Percentiles rank a stretch among this genome's conserved stretches.
Conservation (phyloP, 306 rosid genomes). For the Rosa lucieae region DNA sequence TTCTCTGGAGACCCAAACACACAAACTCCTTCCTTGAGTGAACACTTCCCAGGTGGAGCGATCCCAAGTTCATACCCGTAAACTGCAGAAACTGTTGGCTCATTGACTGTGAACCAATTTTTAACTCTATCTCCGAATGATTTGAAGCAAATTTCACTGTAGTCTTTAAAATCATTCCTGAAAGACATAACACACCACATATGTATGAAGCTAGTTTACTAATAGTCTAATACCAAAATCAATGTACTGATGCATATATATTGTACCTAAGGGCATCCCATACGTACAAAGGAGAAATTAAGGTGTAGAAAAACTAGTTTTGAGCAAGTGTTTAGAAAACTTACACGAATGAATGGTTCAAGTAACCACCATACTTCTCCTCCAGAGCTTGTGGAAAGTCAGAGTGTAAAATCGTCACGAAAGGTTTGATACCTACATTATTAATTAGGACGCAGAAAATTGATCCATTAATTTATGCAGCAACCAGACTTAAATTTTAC, state of each 20-base stretch:
- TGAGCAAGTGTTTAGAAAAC: not conserved
- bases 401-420: conserved; percentile 37
- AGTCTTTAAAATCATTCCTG: conserved; percentile 40
- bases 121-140: conserved; percentile 55
- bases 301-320: not conserved
- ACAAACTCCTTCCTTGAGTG: conserved; percentile 34
- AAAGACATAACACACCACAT: not conserved
- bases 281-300: not conserved
- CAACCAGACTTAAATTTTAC: not conserved
- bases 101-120: conserved; percentile 52
- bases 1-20: conserved; percentile 36
- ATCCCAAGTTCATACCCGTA: conserved; percentile 46
- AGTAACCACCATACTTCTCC: conserved; percentile 39
- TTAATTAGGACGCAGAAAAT: not conserved
- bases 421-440: conserved; percentile 33
- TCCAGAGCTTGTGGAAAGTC: conserved; percentile 40
- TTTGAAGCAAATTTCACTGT: conserved; percentile 44
- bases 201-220: not conserved
- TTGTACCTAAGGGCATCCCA: not conserved
- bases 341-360: conserved; percentile 39
- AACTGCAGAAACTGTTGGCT: conserved; percentile 21
- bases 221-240: not conserved
- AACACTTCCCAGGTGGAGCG: conserved; percentile 56
- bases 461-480: not conserved
- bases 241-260: not conserved